Evolutionary conservation across 208 protist species (phyloP), one percentile per base, ranked within the genome.

Genomic region (Trypanosoma caninum): DNA sequence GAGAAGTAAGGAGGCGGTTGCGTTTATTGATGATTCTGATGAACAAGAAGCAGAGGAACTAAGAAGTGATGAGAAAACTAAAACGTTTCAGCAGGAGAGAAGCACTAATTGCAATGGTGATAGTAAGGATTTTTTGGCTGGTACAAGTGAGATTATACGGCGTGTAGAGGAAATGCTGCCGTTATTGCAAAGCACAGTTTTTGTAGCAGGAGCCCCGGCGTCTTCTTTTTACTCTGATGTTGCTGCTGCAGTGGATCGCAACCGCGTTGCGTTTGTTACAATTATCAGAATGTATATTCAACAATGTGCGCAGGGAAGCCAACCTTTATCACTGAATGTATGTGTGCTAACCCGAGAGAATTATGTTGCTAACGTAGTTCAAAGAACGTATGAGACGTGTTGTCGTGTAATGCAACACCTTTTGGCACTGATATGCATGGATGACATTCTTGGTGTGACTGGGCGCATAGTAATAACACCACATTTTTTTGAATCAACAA

Each of bases 151-250:
- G 5, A 45, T 54, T 9, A 30, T 37, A 47, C 23, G 16, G 8
- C 46, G 53, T 28, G 45, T 69, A n/a, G 11, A 16, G 8, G 13
- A 20, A 16, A 55, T 71, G 10, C 23, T 71, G 7, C 47, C 58
- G 20, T 27, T 62, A 54, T 38, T 71, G 33, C 30, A 52, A 16
- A 60, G 50, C 14, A 55, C 40, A 31, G 27, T 65, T 34, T 35
- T 64, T 50, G 44, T 64, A 13, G 63, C 65, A 35, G 65, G 65
- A 25, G 52, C 65, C n/a, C 65, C 65, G 9, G 59, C 65, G 5
- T 64, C 65, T 2, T 59, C 56, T 31, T 64, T 71, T 25, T 71
- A 71, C 30, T 18, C 42, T 4, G 65, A 63, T 38, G 57, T 62
- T 0, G 65, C 65, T 4, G 14, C 48, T 28, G 65, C 65, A 22